These are phyloP conservation scores for Cyclotella sp. DNA, from an alignment of 108 stramenopile species.

Conservation along the genomic window DNA sequence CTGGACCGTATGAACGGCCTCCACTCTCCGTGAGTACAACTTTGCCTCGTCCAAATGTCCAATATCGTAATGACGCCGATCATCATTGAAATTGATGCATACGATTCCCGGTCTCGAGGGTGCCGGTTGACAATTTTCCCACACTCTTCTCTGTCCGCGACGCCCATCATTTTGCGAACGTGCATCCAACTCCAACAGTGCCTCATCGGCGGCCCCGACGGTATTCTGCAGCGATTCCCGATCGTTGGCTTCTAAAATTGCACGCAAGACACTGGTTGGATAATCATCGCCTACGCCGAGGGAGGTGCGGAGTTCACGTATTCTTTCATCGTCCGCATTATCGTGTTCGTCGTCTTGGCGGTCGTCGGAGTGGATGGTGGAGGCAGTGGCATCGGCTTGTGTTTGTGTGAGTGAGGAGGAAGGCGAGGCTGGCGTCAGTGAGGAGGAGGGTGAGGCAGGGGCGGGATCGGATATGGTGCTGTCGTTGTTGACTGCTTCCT, in stretches of 20 bases:
- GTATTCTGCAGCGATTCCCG: neutral
- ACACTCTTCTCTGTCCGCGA: neutral
- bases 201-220: too few species aligned
- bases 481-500: neutral
- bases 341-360: neutral
- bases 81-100: conserved; percentile 11
- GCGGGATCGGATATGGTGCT: neutral
- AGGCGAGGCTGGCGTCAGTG: neutral
- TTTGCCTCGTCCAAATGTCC: conserved; percentile 5
- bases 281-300: conserved; percentile 14
- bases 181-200: neutral
- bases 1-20: conserved; percentile 22
- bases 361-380: too few species aligned
- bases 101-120: conserved; percentile 27
- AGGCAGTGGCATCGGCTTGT: too few species aligned
- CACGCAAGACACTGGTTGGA: conserved; percentile 5
- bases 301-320: conserved; percentile 10
- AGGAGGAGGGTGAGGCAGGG: neutral
- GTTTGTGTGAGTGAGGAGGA: too few species aligned
- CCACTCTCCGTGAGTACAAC: conserved; percentile 18
- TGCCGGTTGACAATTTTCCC: conserved; percentile 25
- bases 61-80: neutral
- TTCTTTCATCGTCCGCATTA: neutral
- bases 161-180: neutral
- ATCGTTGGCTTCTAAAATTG: conserved; percentile 25